Percentiles rank a stretch among this genome's conserved stretches.
phyloP scores from a whole-genome alignment of 495 filamentous ascomycete species.

The Neurospora intermedia region DNA sequence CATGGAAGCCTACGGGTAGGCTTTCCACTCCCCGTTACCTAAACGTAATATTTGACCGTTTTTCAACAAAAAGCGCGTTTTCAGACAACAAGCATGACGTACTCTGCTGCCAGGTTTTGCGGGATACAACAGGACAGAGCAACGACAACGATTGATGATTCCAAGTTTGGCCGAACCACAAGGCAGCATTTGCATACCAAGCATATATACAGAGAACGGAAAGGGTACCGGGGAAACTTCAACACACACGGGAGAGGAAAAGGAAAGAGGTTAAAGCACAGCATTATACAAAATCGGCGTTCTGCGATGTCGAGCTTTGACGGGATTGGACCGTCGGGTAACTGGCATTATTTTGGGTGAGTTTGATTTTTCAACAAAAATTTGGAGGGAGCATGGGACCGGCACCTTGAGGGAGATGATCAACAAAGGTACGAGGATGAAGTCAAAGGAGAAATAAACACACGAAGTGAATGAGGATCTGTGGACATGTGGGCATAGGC shows the following conservation, averaged over 20 bases:
- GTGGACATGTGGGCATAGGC: neutral
- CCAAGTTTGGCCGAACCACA: neutral
- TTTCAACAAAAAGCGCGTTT: neutral
- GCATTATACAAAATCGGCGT: neutral
- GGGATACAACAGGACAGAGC: neutral
- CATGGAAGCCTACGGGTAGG: neutral
- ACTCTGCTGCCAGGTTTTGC: neutral
- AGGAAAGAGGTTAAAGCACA: neutral
- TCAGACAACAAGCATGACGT: neutral
- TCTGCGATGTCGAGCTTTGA: neutral
- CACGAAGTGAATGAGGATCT: neutral
- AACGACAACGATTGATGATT: neutral
- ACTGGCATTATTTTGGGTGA: neutral
- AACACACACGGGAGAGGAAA: neutral
- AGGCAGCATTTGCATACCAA: neutral
- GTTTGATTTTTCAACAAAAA: neutral
- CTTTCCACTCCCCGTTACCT: neutral
- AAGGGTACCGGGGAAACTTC: neutral
- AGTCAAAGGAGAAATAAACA: neutral
- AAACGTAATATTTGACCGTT: neutral
- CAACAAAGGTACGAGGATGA: neutral
- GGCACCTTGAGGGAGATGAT: neutral
- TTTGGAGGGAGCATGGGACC: neutral
- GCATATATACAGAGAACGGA: neutral
- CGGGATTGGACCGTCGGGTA: neutral